Conservation (phyloP, 2,329 filamentous ascomycete genomes). For the Diaporthe destruens region DNA sequence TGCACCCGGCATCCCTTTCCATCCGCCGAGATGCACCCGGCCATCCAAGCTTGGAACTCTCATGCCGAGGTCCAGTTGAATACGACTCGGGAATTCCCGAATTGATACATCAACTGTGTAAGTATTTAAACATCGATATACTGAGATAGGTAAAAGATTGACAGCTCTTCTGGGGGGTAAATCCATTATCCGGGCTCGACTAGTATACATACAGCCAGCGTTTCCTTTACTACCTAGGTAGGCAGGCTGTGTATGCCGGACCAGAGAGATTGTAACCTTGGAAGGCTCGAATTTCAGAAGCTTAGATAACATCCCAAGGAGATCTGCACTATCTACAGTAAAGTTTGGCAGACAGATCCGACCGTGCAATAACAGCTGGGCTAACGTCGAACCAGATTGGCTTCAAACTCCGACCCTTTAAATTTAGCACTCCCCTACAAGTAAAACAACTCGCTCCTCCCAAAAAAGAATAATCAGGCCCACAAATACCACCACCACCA, state of each 20-base stretch:
- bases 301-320: neutral
- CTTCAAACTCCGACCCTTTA: no score
- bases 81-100: neutral
- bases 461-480: no score
- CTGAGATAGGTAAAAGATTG: neutral
- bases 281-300: conserved; percentile 2
- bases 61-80: neutral
- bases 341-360: neutral
- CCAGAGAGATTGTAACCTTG: neutral
- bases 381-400: conserved; percentile 11
- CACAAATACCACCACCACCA: no score
- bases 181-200: neutral
- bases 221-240: neutral
- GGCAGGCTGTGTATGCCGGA: neutral
- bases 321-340: no score
- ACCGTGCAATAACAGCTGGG: neutral
- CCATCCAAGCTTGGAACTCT: neutral
- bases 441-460: no score
- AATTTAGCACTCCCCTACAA: no score
- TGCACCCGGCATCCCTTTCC: neutral
- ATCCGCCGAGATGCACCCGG: neutral
- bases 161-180: neutral
- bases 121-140: neutral
- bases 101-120: neutral
- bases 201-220: neutral